Percentiles rank a stretch among this genome's conserved stretches.
Evolutionary conservation across 257 asterid genomes (phyloP).

Genomic region (Nicotiana undulata): DNA sequence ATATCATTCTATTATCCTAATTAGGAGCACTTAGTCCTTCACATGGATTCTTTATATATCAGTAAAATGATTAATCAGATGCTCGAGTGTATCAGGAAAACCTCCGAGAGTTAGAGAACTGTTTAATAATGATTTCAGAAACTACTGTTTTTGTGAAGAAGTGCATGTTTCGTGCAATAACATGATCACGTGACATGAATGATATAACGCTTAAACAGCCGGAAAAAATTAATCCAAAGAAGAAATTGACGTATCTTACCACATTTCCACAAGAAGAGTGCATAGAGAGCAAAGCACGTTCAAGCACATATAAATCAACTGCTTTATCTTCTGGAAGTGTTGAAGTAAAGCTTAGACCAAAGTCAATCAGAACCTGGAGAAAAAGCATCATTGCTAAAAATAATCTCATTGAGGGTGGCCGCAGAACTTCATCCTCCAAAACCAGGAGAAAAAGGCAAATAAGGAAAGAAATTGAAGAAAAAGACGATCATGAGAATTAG

Average conservation of each 20-base stretch:
- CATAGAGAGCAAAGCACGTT: slow-evolving; percentile 92
- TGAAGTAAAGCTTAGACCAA: slow-evolving; percentile 90
- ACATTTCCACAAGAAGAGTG: slow-evolving; percentile 96
- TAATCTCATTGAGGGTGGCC: neutral
- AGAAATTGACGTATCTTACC: slow-evolving; percentile 36
- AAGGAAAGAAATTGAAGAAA: neutral
- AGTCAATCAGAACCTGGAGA: slow-evolving; percentile 76
- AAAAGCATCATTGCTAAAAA: neutral
- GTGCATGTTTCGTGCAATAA: neutral
- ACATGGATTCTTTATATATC: neutral
- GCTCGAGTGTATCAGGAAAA: neutral
- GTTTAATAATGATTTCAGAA: neutral
- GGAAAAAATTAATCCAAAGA: neutral
- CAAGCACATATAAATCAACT: slow-evolving; percentile 90
- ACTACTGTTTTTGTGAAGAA: neutral
- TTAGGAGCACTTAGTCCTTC: neutral
- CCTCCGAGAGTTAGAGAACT: neutral
- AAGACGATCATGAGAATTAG: neutral
- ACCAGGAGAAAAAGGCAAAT: neutral
- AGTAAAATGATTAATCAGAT: neutral
- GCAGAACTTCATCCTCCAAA: neutral
- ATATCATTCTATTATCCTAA: neutral
- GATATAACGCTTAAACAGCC: neutral
- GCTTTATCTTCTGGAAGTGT: slow-evolving; percentile 98
- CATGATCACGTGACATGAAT: neutral